A percentile compares a stretch with the other conserved stretches of the same genome.
Conservation (phyloP, 768 basidiomycete genomes). For the Cantharellus anzutake region DNA sequence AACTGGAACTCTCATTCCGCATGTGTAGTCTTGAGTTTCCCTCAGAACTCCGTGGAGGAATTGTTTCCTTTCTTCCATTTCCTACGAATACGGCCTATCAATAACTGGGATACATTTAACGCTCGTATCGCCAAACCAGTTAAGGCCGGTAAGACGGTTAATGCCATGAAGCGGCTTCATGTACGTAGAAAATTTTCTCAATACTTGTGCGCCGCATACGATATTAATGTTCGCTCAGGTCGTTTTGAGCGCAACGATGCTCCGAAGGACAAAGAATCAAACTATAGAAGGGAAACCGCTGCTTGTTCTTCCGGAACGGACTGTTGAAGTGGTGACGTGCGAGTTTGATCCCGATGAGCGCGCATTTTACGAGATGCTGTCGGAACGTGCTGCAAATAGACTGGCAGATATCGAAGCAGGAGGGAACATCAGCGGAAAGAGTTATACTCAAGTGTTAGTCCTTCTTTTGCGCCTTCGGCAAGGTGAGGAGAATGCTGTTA, state of each 20-base stretch:
- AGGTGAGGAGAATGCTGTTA: conserved; percentile 28
- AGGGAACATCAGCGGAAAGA: conserved; percentile 24
- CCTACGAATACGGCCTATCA: conserved; percentile 62
- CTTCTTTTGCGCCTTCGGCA: conserved; percentile 72
- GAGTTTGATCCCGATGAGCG: conserved; percentile 59
- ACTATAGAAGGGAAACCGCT: conserved; percentile 60
- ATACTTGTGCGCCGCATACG: not conserved
- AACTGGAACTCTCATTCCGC: not conserved
- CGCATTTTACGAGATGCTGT: conserved; percentile 38
- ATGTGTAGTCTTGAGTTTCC: not conserved
- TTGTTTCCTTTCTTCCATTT: conserved; percentile 82
- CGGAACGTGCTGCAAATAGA: too few relatives aligned
- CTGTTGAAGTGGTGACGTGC: conserved; percentile 53
- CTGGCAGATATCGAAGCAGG: conserved; percentile 37
- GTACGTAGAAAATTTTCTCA: conserved; percentile 19
- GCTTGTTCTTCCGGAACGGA: conserved; percentile 59
- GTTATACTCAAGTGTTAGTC: conserved; percentile 51
- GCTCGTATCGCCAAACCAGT: conserved; percentile 61
- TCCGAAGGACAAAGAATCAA: conserved; percentile 66
- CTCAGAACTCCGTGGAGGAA: conserved; percentile 78
- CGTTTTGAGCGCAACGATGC: conserved; percentile 73
- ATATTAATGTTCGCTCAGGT: conserved; percentile 24
- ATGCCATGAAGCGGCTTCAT: conserved; percentile 73
- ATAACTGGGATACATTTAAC: conserved; percentile 65
- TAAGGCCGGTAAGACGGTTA: conserved; percentile 38